These are phyloP conservation scores for Aethionema arabicum DNA, from an alignment of 345 rosid genomes.

Conservation along the genomic window DNA sequence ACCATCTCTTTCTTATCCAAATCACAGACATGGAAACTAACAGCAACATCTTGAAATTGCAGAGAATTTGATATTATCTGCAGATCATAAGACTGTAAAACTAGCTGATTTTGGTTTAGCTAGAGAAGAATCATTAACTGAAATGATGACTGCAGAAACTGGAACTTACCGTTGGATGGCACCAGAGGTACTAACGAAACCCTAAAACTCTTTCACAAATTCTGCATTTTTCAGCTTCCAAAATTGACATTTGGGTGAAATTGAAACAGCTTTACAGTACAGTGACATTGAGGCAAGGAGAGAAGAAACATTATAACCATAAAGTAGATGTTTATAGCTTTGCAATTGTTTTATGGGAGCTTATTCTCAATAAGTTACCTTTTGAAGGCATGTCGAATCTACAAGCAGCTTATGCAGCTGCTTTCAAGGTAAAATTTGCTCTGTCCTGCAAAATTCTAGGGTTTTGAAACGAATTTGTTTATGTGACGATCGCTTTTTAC, in stretches of 20 bases:
- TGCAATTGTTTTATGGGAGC: slow-evolving; percentile 98
- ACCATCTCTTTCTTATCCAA: background rate
- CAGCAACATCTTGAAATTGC: slow-evolving; percentile 30
- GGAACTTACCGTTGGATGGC: slow-evolving; percentile 99
- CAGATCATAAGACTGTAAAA: slow-evolving; percentile 79
- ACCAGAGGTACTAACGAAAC: slow-evolving; percentile 66
- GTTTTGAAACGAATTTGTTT: background rate
- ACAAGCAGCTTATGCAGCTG: slow-evolving; percentile 99
- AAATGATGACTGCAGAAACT: slow-evolving; percentile 99
- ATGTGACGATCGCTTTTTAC: background rate
- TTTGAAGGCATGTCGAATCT: slow-evolving; percentile 99
- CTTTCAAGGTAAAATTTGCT: slow-evolving; percentile 67
- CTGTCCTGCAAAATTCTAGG: background rate
- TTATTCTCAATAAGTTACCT: slow-evolving; percentile 88
- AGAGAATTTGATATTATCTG: slow-evolving; percentile 93
- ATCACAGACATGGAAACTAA: background rate
- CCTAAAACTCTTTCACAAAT: background rate
- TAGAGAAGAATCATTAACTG: slow-evolving; percentile 95
- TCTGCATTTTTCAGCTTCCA: slow-evolving; percentile 5
- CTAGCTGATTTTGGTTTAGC: slow-evolving; percentile 99
- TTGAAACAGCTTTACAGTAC: slow-evolving; percentile 86
- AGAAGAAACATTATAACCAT: slow-evolving; percentile 94
- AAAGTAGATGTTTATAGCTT: slow-evolving; percentile 97
- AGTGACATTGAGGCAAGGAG: slow-evolving; percentile 92
- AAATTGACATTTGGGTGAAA: slow-evolving; percentile 14